These are phyloP conservation scores for Coelastrella sp. DNA, from an alignment of 139 green algal genomes.

Conservation along the genomic window DNA sequence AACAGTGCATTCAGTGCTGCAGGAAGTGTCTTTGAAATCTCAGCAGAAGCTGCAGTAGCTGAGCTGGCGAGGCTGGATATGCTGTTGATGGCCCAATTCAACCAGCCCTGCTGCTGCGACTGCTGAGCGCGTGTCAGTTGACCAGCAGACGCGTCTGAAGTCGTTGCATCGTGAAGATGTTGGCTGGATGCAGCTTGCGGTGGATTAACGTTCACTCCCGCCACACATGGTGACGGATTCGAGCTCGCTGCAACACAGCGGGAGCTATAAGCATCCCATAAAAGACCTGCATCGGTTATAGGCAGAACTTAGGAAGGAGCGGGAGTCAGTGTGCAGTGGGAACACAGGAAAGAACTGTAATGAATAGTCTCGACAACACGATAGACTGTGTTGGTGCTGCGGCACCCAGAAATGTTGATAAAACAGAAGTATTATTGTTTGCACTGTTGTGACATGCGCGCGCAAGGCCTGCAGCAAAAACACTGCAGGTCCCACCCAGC, in stretches of 20 bases:
- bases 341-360: no score
- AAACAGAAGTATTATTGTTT: no score
- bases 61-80: background rate
- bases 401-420: no score
- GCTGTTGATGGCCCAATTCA: background rate
- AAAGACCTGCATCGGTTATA: background rate
- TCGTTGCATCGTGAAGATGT: background rate
- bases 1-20: background rate
- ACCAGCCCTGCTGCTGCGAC: background rate
- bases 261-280: constrained; percentile 5
- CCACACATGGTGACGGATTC: background rate
- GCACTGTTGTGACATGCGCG: no score
- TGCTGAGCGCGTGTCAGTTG: background rate
- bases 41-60: background rate
- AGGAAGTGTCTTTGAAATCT: background rate
- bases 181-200: background rate
- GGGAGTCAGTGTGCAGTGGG: no score
- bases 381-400: no score
- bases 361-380: no score
- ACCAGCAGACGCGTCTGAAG: background rate
- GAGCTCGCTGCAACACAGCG: background rate
- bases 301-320: background rate
- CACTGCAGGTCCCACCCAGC: background rate
- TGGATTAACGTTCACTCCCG: background rate
- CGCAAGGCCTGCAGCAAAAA: background rate